Base-by-base conservation (phyloP, 192 early-diverging fungal genomes). In the Dissophora ornata region DNA sequence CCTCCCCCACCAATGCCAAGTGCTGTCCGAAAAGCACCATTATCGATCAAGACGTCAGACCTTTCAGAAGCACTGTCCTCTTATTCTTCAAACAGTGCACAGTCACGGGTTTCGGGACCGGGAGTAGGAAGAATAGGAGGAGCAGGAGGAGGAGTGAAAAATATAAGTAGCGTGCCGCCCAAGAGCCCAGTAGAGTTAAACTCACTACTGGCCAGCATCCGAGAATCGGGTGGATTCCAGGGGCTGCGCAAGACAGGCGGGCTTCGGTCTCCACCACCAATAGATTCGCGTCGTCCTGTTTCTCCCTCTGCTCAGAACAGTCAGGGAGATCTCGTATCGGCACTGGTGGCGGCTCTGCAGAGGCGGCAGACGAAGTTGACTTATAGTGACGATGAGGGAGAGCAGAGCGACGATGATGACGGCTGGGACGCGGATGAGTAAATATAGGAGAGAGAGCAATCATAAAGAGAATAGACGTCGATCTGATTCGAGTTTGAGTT, bases 161-260 rank as follows among this genome's bases (percentile, higher is more conserved):
- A n/a, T n/a, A n/a, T 18, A 38, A 38, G 36, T 6, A 38, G 36
- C 18, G 16, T 6, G 24, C 12, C 18, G 29, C 19, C n/a, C n/a
- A 57, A 63, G 54, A 59, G 71, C 10, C 54, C 61, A 2, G 45
- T 59, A 9, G 71, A 75, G 22, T 38, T 38, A 38, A 71, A 13
- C 33, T 67, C 73, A 12, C 19, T 77, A 21, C 32, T 77, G 24
- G 51, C 59, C 26, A 77, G 73, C 55, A 77, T 77, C 51, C 64
- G 73, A 41, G 73, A 77, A 28, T 56, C 73, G 9, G 73, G 73
- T 25, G 73, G 73, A 25, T 22, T 77, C 7, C 64, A 62, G 24
- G 71, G 71, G 30, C 57, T 75, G 56, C 71, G 71, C 71, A 75
- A 67, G 73, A 57, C 73, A 38, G 73, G 73, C 22, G 50, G 28